phyloP scores from a whole-genome alignment of 768 basidiomycete species.

The Psilocybe cubensis region DNA sequence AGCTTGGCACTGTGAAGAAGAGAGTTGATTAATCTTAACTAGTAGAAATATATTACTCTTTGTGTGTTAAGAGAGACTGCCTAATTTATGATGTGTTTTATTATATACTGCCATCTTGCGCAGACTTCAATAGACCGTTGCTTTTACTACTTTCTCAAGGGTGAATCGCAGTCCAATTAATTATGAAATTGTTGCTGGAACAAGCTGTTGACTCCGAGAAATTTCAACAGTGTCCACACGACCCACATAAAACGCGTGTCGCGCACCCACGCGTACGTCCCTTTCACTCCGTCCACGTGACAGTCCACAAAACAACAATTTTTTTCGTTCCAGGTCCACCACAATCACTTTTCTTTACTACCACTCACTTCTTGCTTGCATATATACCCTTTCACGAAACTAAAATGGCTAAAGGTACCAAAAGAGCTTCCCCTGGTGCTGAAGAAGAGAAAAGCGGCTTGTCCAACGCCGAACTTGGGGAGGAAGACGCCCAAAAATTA shows the following conservation, averaged over 20 bases:
- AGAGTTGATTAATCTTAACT: slow-evolving; percentile 58
- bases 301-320: neutral
- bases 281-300: neutral
- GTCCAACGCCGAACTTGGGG: slow-evolving; percentile 66
- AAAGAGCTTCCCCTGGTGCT: slow-evolving; percentile 82
- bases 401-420: slow-evolving; percentile 54
- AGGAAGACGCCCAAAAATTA: slow-evolving; percentile 75
- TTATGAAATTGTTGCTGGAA: no score
- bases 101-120: neutral
- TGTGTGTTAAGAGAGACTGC: neutral
- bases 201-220: no score
- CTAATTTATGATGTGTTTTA: neutral
- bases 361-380: slow-evolving; percentile 10
- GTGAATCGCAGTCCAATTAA: no score
- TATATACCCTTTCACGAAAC: slow-evolving; percentile 10
- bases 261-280: neutral
- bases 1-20: slow-evolving; percentile 79
- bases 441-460: slow-evolving; percentile 75
- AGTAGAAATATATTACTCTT: neutral
- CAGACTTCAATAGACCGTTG: neutral
- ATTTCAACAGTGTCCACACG: neutral
- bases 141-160: no score
- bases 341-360: neutral
- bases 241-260: neutral
- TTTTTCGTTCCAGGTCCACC: neutral